Conservation (phyloP, 1,284 basidiomycete genomes). For the Puccinia horiana region DNA sequence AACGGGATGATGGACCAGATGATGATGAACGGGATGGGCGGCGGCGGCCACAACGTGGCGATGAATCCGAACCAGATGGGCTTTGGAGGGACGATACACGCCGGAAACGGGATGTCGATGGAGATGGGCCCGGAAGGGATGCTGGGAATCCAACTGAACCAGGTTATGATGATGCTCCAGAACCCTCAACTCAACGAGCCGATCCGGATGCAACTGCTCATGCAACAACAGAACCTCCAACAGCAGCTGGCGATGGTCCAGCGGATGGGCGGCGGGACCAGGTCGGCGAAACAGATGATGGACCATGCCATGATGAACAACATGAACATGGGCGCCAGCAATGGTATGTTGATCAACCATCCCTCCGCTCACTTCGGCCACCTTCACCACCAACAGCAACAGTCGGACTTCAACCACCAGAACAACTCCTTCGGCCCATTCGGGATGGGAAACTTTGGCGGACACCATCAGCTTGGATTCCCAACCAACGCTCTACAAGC, state of each 20-base stretch:
- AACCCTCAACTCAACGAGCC: constrained; percentile 68
- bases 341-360: background rate
- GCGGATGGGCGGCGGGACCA: constrained; percentile 40
- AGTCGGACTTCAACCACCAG: constrained; percentile 14
- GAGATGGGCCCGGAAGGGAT: constrained; percentile 24
- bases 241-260: constrained; percentile 52
- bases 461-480: constrained; percentile 33
- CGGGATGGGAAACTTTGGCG: background rate
- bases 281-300: constrained; percentile 39
- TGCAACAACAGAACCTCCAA: constrained; percentile 56
- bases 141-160: constrained; percentile 67
- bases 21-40: constrained; percentile 33
- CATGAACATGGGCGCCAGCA: constrained; percentile 49
- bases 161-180: constrained; percentile 73
- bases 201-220: constrained; percentile 67
- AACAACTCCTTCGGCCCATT: background rate
- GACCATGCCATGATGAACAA: constrained; percentile 63
- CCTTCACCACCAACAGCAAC: constrained; percentile 34
- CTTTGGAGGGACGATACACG: constrained; percentile 37
- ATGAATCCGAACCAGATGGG: constrained; percentile 43
- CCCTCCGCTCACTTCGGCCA: constrained; percentile 16
- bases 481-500: background rate
- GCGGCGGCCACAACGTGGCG: constrained; percentile 19
- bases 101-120: constrained; percentile 19
- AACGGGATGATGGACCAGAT: constrained; percentile 35